phyloP scores from a whole-genome alignment of 352 stramenopile species.

The Pythium plurisporium region DNA sequence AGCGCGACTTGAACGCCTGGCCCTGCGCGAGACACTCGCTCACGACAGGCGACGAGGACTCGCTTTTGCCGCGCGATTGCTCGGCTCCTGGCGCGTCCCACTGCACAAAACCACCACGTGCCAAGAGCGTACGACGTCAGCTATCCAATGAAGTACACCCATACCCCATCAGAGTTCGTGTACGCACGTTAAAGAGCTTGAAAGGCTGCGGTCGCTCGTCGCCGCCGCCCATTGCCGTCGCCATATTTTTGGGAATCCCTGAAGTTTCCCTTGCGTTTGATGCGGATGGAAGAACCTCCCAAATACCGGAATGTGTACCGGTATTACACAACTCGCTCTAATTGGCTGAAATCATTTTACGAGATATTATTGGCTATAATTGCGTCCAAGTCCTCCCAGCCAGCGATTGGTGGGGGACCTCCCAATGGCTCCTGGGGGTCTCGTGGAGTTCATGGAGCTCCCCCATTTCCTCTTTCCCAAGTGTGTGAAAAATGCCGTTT shows the following conservation, averaged over 20 bases:
- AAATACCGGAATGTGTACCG: slow-evolving; percentile 1
- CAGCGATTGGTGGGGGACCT: slow-evolving; percentile 24
- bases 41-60: not conserved
- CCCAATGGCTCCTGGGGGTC: too few relatives aligned
- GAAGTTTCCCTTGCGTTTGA: slow-evolving; percentile 23
- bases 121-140: slow-evolving; percentile 2
- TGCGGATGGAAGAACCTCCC: not conserved
- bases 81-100: slow-evolving; percentile 9
- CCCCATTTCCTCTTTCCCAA: slow-evolving; percentile 69
- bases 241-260: not conserved
- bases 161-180: not conserved
- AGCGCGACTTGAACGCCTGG: slow-evolving; percentile 43
- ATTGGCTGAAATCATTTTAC: slow-evolving; percentile 14
- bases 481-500: slow-evolving; percentile 85
- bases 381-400: slow-evolving; percentile 8
- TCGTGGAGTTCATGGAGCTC: not conserved
- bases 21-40: slow-evolving; percentile 37
- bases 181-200: slow-evolving; percentile 26
- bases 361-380: slow-evolving; percentile 23
- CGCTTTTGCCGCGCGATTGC: not conserved
- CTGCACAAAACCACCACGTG: slow-evolving; percentile 6
- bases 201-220: slow-evolving; percentile 15
- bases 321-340: not conserved
- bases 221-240: slow-evolving; percentile 5
- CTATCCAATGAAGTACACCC: not conserved